Evolutionary conservation across 129 eudicot species (phyloP).

Genomic region (Chrysanthemum lavandulifolium): DNA sequence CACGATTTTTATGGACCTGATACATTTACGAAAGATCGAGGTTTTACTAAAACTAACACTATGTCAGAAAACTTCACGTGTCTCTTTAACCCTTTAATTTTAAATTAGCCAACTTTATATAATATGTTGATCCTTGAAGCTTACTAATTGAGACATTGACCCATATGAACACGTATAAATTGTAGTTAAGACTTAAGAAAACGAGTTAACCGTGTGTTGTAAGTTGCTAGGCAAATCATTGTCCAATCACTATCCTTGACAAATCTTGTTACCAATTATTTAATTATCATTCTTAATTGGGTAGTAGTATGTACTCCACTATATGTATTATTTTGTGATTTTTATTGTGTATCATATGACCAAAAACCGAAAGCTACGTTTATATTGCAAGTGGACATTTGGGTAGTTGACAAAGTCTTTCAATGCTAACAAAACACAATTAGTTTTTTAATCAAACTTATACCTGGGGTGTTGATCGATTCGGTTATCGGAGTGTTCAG

Average conservation of each 20-base stretch:
- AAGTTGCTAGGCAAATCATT: slow-evolving; percentile 27
- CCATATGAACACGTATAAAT: slow-evolving; percentile 17
- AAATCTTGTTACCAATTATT: not conserved
- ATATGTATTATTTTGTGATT: not conserved
- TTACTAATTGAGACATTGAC: not conserved
- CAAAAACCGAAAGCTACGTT: not conserved
- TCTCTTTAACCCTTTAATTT: too few relatives aligned
- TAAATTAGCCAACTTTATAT: too few relatives aligned
- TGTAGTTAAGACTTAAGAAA: slow-evolving; percentile 30
- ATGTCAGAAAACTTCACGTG: too few relatives aligned
- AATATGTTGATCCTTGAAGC: too few relatives aligned
- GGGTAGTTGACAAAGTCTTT: slow-evolving; percentile 14
- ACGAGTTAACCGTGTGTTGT: slow-evolving; percentile 17
- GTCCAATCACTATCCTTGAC: not conserved
- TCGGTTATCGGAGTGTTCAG: too few relatives aligned
- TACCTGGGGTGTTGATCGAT: too few relatives aligned
- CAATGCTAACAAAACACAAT: not conserved
- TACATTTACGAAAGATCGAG: too few relatives aligned
- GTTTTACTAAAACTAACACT: too few relatives aligned
- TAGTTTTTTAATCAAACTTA: too few relatives aligned
- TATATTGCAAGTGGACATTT: slow-evolving; percentile 1
- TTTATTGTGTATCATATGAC: not conserved
- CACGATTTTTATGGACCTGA: too few relatives aligned
- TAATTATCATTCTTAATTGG: not conserved
- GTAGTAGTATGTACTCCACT: too few relatives aligned